These are phyloP conservation scores for Styphnolobium japonicum DNA, from an alignment of 306 rosid genomes.

Conservation along the genomic window DNA sequence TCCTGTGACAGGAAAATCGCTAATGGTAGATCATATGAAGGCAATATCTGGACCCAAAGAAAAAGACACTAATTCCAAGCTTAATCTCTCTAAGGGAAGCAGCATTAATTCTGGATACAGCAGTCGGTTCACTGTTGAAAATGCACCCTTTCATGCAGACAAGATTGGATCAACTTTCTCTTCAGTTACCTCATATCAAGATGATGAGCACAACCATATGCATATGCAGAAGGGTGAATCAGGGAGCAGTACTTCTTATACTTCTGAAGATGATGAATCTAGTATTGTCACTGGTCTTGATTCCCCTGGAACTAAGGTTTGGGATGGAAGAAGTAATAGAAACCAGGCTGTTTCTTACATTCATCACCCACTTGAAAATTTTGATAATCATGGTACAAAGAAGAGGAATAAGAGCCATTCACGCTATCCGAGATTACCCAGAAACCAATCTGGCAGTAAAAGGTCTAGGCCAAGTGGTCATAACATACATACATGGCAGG, in stretches of 20 bases:
- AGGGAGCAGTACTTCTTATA: slow-evolving; percentile 73
- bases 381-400: slow-evolving; percentile 49
- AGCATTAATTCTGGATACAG: slow-evolving; percentile 39
- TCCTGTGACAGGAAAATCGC: slow-evolving; percentile 44
- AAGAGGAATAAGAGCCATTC: slow-evolving; percentile 55
- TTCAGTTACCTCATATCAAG: slow-evolving; percentile 41
- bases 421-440: slow-evolving; percentile 44
- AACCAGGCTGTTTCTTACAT: slow-evolving; percentile 61
- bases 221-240: slow-evolving; percentile 47
- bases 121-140: slow-evolving; percentile 31
- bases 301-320: slow-evolving; percentile 94
- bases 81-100: slow-evolving; percentile 45
- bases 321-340: slow-evolving; percentile 91
- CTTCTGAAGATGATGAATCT: slow-evolving; percentile 82
- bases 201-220: slow-evolving; percentile 41
- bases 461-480: slow-evolving; percentile 58
- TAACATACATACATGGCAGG: slow-evolving; percentile 68
- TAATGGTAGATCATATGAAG: slow-evolving; percentile 38
- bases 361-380: slow-evolving; percentile 96
- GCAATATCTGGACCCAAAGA: slow-evolving; percentile 42
- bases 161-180: slow-evolving; percentile 35
- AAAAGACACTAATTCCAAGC: slow-evolving; percentile 37
- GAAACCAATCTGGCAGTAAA: slow-evolving; percentile 59
- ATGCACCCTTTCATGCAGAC: slow-evolving; percentile 31
- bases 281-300: slow-evolving; percentile 75